phyloP scores from a whole-genome alignment of 2,329 filamentous ascomycete species.

The Fusarium sp. region DNA sequence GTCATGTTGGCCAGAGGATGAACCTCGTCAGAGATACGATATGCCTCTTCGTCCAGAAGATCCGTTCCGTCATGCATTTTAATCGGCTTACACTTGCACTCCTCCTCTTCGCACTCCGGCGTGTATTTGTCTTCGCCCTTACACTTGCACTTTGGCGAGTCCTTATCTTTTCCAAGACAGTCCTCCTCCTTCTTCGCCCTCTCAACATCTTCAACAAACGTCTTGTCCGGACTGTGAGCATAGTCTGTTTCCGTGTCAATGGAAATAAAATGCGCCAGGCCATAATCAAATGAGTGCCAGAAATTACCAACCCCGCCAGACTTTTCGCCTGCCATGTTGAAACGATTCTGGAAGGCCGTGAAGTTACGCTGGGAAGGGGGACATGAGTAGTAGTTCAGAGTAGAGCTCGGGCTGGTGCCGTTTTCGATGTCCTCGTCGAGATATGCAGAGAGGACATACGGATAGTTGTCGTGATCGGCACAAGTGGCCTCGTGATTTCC shows the following conservation, averaged over 20 bases:
- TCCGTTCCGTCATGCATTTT: not conserved
- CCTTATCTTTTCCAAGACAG: not conserved
- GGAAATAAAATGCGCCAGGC: not conserved
- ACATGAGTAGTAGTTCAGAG: not conserved
- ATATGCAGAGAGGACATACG: not conserved
- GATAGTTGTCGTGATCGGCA: not conserved
- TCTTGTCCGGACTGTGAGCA: not conserved
- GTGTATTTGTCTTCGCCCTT: not conserved
- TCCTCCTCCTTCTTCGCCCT: not conserved
- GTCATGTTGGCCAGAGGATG: not conserved
- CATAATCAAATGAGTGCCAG: constrained; percentile 6
- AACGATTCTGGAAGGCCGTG: constrained; percentile 3
- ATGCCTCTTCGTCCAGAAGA: not conserved
- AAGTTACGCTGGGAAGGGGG: constrained; percentile 8
- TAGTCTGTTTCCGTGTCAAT: constrained; percentile 8
- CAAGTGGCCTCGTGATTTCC: not conserved
- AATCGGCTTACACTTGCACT: not conserved
- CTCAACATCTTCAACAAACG: not conserved
- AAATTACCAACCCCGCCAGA: not conserved
- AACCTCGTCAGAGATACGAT: not conserved
- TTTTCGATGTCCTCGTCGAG: not conserved
- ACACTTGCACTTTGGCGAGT: rapidly evolving
- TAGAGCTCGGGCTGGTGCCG: not conserved
- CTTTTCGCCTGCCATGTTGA: not conserved
- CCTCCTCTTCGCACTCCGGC: not conserved